phyloP scores from a whole-genome alignment of 306 rosid genomes.

The Begonia peltatifolia region DNA sequence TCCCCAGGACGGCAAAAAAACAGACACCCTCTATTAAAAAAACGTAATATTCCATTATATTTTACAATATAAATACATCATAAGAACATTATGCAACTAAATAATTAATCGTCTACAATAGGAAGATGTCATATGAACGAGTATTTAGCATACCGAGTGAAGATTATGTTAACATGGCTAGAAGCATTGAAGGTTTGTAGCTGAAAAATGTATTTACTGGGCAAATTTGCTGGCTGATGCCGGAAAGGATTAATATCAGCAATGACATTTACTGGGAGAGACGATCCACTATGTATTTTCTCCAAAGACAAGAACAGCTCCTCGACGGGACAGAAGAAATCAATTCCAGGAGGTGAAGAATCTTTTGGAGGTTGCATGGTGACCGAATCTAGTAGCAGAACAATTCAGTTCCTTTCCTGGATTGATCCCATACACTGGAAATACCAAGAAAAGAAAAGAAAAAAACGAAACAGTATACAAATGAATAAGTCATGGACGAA shows the following conservation, averaged over 20 bases:
- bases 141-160: neutral
- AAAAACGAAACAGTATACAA: too few relatives aligned
- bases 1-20: slow-evolving; percentile 7
- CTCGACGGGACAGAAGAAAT: too few relatives aligned
- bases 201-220: slow-evolving; percentile 8
- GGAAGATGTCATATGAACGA: neutral
- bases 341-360: too few relatives aligned
- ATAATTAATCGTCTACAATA: too few relatives aligned
- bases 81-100: too few relatives aligned
- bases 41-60: neutral
- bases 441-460: too few relatives aligned
- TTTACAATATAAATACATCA: neutral
- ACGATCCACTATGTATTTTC: slow-evolving; percentile 8
- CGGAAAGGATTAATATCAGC: slow-evolving; percentile 17
- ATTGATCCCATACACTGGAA: too few relatives aligned
- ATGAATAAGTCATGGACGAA: too few relatives aligned
- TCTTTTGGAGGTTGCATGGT: too few relatives aligned
- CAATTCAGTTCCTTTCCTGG: too few relatives aligned
- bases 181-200: neutral
- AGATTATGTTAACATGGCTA: neutral
- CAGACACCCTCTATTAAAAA: slow-evolving; percentile 15
- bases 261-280: slow-evolving; percentile 20
- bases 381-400: too few relatives aligned
- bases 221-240: slow-evolving; percentile 12
- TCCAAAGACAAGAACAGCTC: too few relatives aligned